Percentiles rank a stretch among this genome's conserved stretches.
These are phyloP conservation scores for Rosa hybrid DNA, from an alignment of 331 rosid species.

Conservation along the genomic window DNA sequence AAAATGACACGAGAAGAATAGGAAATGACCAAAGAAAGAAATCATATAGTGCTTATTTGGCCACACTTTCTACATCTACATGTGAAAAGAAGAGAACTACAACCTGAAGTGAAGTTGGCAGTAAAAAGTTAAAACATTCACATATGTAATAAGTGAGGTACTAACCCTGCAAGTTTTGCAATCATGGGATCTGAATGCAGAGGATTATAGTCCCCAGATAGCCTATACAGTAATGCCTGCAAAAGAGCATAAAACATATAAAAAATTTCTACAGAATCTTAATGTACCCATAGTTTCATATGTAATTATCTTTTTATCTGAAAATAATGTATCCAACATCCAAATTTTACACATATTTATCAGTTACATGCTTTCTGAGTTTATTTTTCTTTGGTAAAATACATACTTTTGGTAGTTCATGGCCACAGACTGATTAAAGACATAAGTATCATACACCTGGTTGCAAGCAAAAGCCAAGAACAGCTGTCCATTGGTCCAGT, in stretches of 20 bases:
- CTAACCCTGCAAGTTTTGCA: conserved; percentile 90
- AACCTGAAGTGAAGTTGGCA: not conserved
- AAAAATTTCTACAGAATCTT: conserved; percentile 1
- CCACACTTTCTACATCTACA: not conserved
- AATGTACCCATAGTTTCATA: not conserved
- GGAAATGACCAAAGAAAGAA: not conserved
- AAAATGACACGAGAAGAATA: not conserved
- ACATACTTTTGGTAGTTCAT: not conserved
- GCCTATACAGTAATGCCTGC: conserved; percentile 91
- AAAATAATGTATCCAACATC: not conserved
- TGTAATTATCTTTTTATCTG: not conserved
- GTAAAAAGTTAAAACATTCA: not conserved
- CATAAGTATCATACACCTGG: not conserved
- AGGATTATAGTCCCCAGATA: conserved; percentile 91
- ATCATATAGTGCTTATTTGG: not conserved
- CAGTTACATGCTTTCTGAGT: not conserved
- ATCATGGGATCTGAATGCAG: conserved; percentile 87
- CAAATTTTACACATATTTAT: not conserved
- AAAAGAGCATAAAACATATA: conserved; percentile 27
- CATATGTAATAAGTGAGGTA: conserved; percentile 30
- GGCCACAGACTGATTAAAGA: not conserved
- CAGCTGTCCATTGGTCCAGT: not conserved
- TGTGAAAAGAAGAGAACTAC: not conserved
- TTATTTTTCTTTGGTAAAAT: not conserved
- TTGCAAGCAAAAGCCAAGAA: not conserved